Conservation (phyloP, 2,329 filamentous ascomycete species). For the Sporothrix inflata region DNA sequence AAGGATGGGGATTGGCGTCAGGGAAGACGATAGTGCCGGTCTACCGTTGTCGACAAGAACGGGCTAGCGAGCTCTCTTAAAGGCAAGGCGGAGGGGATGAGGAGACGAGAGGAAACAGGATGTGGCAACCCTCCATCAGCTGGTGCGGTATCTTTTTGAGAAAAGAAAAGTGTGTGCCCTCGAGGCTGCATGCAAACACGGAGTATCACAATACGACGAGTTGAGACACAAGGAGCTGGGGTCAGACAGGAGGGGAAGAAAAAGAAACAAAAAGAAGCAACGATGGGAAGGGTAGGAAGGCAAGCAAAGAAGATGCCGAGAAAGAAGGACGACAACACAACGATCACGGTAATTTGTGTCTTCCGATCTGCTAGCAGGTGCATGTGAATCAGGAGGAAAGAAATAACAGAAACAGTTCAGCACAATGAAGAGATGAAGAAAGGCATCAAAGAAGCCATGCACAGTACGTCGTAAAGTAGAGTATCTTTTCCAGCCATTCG, state of each 20-base stretch:
- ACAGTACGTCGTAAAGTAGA: not conserved
- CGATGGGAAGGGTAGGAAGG: not conserved
- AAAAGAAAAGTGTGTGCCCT: not conserved
- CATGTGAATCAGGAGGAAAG: conserved; percentile 21
- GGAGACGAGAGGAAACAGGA: not conserved
- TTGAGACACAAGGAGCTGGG: conserved; percentile 9
- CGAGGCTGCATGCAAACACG: not conserved
- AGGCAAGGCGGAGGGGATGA: not conserved
- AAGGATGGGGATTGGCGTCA: conserved; percentile 12
- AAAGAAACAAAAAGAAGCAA: not conserved
- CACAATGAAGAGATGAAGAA: conserved; percentile 1
- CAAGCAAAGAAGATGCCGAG: not conserved
- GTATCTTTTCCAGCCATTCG: not conserved
- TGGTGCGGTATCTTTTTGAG: not conserved
- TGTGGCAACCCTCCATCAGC: conserved; percentile 5
- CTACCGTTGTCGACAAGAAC: conserved; percentile 4
- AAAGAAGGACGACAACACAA: not conserved
- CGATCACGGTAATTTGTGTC: conserved; percentile 7
- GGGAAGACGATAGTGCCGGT: conserved; percentile 13
- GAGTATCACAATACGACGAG: conserved; percentile 21
- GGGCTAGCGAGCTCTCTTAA: conserved; percentile 17
- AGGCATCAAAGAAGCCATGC: not conserved
- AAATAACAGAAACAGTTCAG: not conserved
- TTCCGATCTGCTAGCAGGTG: conserved; percentile 25
- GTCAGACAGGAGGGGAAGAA: not conserved